A percentile compares a stretch with the other conserved stretches of the same genome.
Evolutionary conservation across 176 grass and related monocot species (phyloP).

Genomic region (Triticum urartu): DNA sequence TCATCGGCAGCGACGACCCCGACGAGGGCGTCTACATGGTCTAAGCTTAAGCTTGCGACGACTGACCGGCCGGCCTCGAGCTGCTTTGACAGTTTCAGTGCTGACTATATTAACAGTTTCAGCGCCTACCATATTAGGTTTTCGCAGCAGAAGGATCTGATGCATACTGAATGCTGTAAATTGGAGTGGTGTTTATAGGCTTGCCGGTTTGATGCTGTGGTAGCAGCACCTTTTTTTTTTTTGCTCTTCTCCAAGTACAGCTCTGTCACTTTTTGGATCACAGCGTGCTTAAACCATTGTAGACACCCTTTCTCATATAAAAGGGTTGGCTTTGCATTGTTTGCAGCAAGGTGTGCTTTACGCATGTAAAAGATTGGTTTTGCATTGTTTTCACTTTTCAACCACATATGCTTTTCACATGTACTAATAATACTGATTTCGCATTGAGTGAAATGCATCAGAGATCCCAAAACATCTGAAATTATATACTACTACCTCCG

Average conservation of each 20-base stretch:
- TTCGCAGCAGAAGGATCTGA: not conserved
- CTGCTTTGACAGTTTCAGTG: not conserved
- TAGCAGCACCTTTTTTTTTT: not conserved
- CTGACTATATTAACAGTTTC: not conserved
- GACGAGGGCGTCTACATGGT: slow-evolving; percentile 68
- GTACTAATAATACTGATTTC: not conserved
- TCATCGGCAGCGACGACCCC: slow-evolving; percentile 53
- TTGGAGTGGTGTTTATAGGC: not conserved
- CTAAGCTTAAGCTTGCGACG: not conserved
- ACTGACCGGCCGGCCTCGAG: not conserved
- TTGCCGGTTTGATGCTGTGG: not conserved
- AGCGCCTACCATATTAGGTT: not conserved
- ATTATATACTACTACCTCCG: too few species aligned
- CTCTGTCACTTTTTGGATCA: slow-evolving; percentile 2
- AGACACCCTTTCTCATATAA: not conserved
- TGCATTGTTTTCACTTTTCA: not conserved
- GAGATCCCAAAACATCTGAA: not conserved
- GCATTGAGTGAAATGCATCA: not conserved
- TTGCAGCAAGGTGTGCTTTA: not conserved
- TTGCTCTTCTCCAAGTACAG: not conserved
- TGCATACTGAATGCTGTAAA: not conserved
- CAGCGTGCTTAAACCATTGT: not conserved
- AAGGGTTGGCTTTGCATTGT: not conserved
- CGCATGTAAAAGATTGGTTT: not conserved
- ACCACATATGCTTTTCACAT: not conserved